phyloP scores from a whole-genome alignment of 2,329 filamentous ascomycete genomes.

The Trichoderma guizhouense region DNA sequence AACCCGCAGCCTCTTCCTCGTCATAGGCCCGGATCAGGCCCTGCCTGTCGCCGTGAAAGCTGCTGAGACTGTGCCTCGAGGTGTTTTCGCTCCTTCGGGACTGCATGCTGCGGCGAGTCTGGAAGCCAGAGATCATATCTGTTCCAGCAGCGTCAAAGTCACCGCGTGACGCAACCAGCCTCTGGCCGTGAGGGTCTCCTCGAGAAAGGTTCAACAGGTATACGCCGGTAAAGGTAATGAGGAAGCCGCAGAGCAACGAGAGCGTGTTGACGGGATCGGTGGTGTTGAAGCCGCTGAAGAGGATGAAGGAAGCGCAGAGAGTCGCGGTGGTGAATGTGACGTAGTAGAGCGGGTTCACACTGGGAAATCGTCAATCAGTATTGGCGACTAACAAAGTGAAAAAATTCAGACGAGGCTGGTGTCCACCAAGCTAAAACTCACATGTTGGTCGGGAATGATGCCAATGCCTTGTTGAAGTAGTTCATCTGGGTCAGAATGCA shows the following conservation, averaged over 20 bases:
- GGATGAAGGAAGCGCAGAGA: constrained; percentile 89
- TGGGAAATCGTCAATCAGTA: constrained; percentile 37
- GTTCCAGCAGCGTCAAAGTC: constrained; percentile 80
- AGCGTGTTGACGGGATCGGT: constrained; percentile 88
- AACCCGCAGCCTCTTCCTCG: constrained; percentile 69
- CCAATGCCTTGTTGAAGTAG: constrained; percentile 98
- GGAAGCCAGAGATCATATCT: constrained; percentile 83
- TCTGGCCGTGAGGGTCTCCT: constrained; percentile 77
- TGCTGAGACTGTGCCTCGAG: constrained; percentile 60
- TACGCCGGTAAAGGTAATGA: constrained; percentile 91
- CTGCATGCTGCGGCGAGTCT: constrained; percentile 93
- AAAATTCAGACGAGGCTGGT: background rate
- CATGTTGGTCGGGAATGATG: constrained; percentile 97
- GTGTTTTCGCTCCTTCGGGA: constrained; percentile 70
- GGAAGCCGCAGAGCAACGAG: constrained; percentile 86
- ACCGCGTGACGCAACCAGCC: constrained; percentile 57
- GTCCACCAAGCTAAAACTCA: constrained; percentile 46
- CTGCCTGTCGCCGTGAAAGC: constrained; percentile 67
- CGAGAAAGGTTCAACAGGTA: constrained; percentile 96
- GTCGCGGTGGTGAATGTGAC: constrained; percentile 96
- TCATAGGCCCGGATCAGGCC: constrained; percentile 88
- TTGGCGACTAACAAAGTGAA: background rate
- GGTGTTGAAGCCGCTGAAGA: constrained; percentile 95
- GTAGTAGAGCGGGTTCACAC: constrained; percentile 95
- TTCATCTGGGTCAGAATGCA: constrained; percentile 99